Evolutionary conservation across 805 yeast genomes (phyloP).

Genomic region (Jamesozyma jinghongensis): DNA sequence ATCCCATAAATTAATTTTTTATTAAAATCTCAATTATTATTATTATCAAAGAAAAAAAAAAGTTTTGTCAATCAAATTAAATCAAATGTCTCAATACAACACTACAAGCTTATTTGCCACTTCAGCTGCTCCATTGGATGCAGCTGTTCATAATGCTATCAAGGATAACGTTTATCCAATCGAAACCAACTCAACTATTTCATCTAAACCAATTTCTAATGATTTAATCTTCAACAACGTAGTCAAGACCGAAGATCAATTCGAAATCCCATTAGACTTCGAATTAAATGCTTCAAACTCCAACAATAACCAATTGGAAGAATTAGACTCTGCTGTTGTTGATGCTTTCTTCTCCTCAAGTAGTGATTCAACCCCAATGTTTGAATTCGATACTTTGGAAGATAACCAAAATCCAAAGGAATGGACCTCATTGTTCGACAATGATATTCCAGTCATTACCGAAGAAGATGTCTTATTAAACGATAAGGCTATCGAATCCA

Average conservation of each 20-base stretch:
- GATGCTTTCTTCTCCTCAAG: constrained; percentile 39
- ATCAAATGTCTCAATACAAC: constrained; percentile 12
- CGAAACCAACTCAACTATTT: not conserved
- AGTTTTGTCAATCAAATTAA: constrained; percentile 3
- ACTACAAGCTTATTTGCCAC: constrained; percentile 10
- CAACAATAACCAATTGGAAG: constrained; percentile 1
- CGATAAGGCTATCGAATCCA: constrained; percentile 14
- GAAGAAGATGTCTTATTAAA: constrained; percentile 28
- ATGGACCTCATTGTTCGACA: constrained; percentile 57
- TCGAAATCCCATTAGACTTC: not conserved
- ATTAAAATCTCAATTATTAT: not conserved
- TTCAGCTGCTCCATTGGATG: constrained; percentile 1
- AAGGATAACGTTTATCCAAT: not conserved
- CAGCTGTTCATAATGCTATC: not conserved
- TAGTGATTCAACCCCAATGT: constrained; percentile 53
- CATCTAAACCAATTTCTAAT: constrained; percentile 14
- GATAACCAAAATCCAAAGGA: constrained; percentile 31
- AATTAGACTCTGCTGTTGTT: constrained; percentile 55
- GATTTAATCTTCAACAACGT: constrained; percentile 17
- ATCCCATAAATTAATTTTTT: not conserved
- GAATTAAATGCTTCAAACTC: constrained; percentile 3
- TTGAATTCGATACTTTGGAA: constrained; percentile 30
- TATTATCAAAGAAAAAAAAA: not conserved
- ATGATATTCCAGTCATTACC: constrained; percentile 33
- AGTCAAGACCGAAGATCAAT: constrained; percentile 2